Evolutionary conservation across 2,329 filamentous ascomycete genomes (phyloP).

Genomic region (Alternaria dauci): DNA sequence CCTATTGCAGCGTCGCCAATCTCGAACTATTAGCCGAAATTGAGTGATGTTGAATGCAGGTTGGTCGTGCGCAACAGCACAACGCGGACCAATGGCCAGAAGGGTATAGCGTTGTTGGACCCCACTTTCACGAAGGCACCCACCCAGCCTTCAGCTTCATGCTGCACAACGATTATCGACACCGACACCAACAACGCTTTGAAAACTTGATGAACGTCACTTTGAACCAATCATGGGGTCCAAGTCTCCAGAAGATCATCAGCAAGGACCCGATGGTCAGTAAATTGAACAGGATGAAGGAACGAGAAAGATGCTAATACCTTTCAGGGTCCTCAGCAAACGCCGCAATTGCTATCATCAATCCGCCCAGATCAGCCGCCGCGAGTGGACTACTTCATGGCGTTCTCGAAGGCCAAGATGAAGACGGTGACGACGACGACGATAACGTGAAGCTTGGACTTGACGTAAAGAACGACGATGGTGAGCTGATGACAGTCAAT

Average conservation of each 20-base stretch:
- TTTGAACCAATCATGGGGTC: conserved; percentile 47
- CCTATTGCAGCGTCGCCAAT: not conserved
- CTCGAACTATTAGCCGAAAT: not conserved
- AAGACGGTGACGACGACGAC: conserved; percentile 59
- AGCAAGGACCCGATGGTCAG: conserved; percentile 44
- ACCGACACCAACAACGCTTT: not conserved
- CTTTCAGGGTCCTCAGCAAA: conserved; percentile 37
- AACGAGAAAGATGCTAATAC: conserved; percentile 26
- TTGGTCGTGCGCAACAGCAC: not conserved
- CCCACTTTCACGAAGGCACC: not conserved
- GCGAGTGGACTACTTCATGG: conserved; percentile 48
- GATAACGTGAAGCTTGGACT: conserved; percentile 52
- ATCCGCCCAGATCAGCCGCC: conserved; percentile 46
- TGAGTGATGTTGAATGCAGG: not conserved
- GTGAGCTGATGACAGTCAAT: conserved; percentile 17
- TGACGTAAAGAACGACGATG: conserved; percentile 33
- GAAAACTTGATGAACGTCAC: conserved; percentile 5
- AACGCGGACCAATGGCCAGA: not conserved
- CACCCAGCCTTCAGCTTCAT: not conserved
- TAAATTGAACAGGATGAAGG: not conserved
- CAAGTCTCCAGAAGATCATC: conserved; percentile 50
- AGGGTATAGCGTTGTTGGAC: not conserved
- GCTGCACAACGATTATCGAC: not conserved
- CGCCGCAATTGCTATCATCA: conserved; percentile 36
- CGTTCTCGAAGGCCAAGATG: conserved; percentile 54